Evolutionary conservation across 495 filamentous ascomycete genomes (phyloP).

Genomic region (Aspergillus cristatus): DNA sequence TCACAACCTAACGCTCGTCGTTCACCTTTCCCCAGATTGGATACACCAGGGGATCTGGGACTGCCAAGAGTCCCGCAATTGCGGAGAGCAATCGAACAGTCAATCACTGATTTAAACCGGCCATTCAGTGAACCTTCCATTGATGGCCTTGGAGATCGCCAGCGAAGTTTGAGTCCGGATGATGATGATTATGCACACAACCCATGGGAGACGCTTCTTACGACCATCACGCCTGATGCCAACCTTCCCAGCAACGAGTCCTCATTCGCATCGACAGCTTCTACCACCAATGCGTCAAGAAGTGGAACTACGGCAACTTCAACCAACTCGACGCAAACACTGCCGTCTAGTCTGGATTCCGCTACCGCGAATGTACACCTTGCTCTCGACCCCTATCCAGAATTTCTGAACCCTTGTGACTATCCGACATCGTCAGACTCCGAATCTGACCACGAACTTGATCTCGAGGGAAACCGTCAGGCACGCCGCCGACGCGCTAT

Average conservation of each 20-base stretch:
- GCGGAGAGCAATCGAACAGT: conserved; percentile 19
- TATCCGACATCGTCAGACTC: conserved; percentile 30
- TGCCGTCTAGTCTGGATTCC: conserved; percentile 15
- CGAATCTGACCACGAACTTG: conserved; percentile 22
- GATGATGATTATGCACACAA: conserved; percentile 47
- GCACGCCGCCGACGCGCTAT: conserved; percentile 14
- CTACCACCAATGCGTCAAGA: conserved; percentile 21
- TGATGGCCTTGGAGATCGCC: conserved; percentile 76
- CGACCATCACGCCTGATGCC: conserved; percentile 70
- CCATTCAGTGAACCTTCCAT: conserved; percentile 21
- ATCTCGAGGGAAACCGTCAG: conserved; percentile 9
- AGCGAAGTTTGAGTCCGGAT: conserved; percentile 72
- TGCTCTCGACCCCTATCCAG: conserved; percentile 32
- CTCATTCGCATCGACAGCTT: conserved; percentile 64
- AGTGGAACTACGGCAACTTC: conserved; percentile 25
- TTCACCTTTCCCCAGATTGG: conserved; percentile 18
- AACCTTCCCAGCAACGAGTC: conserved; percentile 70
- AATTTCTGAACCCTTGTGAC: conserved; percentile 35
- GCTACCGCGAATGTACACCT: conserved; percentile 16
- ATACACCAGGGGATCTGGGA: conserved; percentile 10
- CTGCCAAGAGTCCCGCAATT: conserved; percentile 11
- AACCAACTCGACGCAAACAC: conserved; percentile 23
- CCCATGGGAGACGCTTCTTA: conserved; percentile 71
- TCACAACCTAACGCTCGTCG: conserved; percentile 16
- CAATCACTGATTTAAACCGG: conserved; percentile 13